These are phyloP conservation scores for Stachybotrys elegans DNA, from an alignment of 2,329 filamentous ascomycete species.

Conservation along the genomic window DNA sequence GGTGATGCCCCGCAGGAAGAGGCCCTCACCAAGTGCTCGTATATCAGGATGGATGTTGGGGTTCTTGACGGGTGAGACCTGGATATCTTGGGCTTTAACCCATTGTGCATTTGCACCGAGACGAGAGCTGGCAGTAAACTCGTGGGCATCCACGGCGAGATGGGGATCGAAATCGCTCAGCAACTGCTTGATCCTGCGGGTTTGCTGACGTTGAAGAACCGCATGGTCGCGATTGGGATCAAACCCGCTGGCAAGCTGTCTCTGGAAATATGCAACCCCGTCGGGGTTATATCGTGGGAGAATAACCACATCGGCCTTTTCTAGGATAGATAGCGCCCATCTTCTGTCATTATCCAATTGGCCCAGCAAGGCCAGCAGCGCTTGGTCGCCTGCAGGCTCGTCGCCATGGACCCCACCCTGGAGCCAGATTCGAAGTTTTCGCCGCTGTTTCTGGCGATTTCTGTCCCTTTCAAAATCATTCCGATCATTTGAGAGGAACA, in stretches of 20 bases:
- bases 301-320: conserved; percentile 6
- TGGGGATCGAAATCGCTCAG: conserved; percentile 7
- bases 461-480: neutral
- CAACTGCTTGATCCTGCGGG: conserved; percentile 5
- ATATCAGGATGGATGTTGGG: conserved; percentile 8
- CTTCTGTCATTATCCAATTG: conserved; percentile 5
- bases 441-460: neutral
- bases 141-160: conserved; percentile 8
- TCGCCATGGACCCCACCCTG: conserved; percentile 8
- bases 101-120: conserved; percentile 4
- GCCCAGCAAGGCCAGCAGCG: conserved; percentile 8
- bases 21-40: conserved; percentile 6
- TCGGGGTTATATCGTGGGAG: conserved; percentile 10
- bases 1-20: conserved; percentile 5
- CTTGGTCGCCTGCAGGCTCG: conserved; percentile 9
- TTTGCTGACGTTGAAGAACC: conserved; percentile 7
- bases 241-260: conserved; percentile 6
- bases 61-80: conserved; percentile 7
- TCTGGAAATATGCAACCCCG: conserved; percentile 8
- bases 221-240: conserved; percentile 10
- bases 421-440: conserved; percentile 9
- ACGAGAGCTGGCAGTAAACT: conserved; percentile 5
- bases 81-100: conserved; percentile 7
- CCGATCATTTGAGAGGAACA: conserved; percentile 9
- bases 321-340: conserved; percentile 6